Conservation (phyloP, 148 eudicot genomes). For the Vaccinium vitisidaea region DNA sequence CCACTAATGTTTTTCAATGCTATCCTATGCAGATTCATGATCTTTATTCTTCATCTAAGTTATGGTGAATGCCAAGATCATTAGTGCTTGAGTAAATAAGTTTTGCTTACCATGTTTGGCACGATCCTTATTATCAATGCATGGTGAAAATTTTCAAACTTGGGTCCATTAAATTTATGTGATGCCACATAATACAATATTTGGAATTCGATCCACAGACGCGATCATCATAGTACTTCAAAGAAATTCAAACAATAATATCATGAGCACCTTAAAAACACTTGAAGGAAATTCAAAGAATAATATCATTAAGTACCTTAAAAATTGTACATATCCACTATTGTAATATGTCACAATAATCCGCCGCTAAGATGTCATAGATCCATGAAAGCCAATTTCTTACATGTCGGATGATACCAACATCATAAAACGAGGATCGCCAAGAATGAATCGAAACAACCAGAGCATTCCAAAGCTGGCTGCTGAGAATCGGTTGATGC, state of each 20-base stretch:
- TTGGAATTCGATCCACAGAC: background rate
- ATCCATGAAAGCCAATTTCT: background rate
- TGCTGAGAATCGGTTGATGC: background rate
- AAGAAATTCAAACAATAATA: too few species aligned
- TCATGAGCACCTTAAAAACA: background rate
- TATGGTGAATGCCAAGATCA: background rate
- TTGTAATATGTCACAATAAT: too few species aligned
- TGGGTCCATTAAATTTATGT: background rate
- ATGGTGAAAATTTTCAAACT: background rate
- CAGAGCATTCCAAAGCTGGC: background rate
- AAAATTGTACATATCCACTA: background rate
- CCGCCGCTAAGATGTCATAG: background rate
- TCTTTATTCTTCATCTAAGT: background rate
- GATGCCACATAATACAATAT: background rate
- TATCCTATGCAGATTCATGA: background rate
- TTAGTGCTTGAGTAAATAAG: background rate
- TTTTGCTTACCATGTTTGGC: background rate
- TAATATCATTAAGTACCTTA: background rate
- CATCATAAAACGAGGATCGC: background rate
- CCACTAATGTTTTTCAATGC: slow-evolving; percentile 3
- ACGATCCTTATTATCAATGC: background rate
- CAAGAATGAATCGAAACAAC: background rate
- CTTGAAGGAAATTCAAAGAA: too few species aligned
- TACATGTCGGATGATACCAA: background rate
- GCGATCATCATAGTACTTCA: background rate